Conservation (phyloP, 805 yeast genomes). For the Kodamaea hsintzibuensis region DNA sequence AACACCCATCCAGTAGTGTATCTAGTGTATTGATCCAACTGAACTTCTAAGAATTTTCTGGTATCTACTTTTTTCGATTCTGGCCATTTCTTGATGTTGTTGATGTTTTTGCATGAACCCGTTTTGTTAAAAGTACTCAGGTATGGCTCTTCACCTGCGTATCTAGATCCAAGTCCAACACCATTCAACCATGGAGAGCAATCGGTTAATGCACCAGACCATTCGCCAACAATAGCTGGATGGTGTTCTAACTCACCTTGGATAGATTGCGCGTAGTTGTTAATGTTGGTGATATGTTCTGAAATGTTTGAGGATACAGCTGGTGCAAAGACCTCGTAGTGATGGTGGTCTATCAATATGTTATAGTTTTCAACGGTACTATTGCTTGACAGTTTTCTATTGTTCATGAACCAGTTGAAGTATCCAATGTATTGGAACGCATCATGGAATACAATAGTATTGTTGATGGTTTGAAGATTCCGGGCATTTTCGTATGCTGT, state of each 20-base stretch:
- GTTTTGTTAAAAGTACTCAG: constrained; percentile 21
- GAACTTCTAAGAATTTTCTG: constrained; percentile 60
- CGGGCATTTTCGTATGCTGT: constrained; percentile 35
- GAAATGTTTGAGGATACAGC: constrained; percentile 30
- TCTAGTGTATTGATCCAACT: constrained; percentile 51
- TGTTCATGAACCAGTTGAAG: constrained; percentile 51
- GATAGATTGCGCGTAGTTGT: constrained; percentile 33
- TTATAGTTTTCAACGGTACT: constrained; percentile 23
- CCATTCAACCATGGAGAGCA: constrained; percentile 73
- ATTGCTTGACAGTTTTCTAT: constrained; percentile 15
- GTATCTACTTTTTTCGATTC: constrained; percentile 42
- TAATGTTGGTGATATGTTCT: constrained; percentile 31
- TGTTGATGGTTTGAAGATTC: constrained; percentile 29
- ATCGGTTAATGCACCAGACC: constrained; percentile 57
- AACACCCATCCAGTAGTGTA: constrained; percentile 60
- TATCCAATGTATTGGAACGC: constrained; percentile 58
- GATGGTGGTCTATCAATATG: constrained; percentile 42
- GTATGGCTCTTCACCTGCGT: constrained; percentile 47
- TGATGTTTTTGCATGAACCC: constrained; percentile 46
- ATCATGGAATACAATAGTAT: constrained; percentile 60
- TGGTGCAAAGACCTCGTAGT: constrained; percentile 37
- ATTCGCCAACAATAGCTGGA: constrained; percentile 48
- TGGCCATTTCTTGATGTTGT: constrained; percentile 44
- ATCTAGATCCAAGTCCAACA: constrained; percentile 65
- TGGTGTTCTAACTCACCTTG: constrained; percentile 36